phyloP scores from a whole-genome alignment of 306 rosid genomes.

The Astragalus glycyphyllos region DNA sequence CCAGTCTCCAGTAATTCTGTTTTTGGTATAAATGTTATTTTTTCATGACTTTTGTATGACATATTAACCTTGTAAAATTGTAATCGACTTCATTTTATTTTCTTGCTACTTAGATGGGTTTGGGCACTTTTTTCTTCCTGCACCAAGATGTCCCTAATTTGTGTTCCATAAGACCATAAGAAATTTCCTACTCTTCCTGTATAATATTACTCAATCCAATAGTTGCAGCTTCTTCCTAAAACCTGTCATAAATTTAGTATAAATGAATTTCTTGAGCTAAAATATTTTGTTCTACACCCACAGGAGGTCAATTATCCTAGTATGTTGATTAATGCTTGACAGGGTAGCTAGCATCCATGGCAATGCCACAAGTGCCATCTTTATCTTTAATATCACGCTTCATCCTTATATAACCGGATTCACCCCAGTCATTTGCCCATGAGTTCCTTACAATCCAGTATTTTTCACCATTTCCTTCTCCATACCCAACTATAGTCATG shows the following conservation, averaged over 20 bases:
- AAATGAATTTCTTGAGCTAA: conserved; percentile 31
- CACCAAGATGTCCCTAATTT: neutral
- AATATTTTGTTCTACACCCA: conserved; percentile 32
- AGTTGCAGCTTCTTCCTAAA: neutral
- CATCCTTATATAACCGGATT: conserved; percentile 68
- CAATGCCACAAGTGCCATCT: conserved; percentile 72
- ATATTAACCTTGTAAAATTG: neutral
- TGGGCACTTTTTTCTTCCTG: neutral
- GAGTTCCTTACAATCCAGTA: conserved; percentile 84
- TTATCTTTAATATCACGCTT: conserved; percentile 39
- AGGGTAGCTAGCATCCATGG: conserved; percentile 75
- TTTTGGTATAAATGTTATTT: neutral
- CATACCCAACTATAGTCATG: conserved; percentile 73
- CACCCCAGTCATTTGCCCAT: conserved; percentile 76
- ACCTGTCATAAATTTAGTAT: neutral
- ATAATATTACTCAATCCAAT: conserved; percentile 16
- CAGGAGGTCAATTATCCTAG: conserved; percentile 36
- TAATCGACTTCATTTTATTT: neutral
- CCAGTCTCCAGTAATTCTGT: neutral
- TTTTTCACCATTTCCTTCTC: conserved; percentile 49
- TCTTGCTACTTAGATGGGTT: no score
- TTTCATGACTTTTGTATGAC: neutral
- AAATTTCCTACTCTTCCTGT: conserved; percentile 17
- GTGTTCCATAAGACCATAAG: neutral
- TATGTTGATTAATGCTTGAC: conserved; percentile 44